phyloP scores from a whole-genome alignment of 805 yeast species.

The Myxozyma mucilagina region DNA sequence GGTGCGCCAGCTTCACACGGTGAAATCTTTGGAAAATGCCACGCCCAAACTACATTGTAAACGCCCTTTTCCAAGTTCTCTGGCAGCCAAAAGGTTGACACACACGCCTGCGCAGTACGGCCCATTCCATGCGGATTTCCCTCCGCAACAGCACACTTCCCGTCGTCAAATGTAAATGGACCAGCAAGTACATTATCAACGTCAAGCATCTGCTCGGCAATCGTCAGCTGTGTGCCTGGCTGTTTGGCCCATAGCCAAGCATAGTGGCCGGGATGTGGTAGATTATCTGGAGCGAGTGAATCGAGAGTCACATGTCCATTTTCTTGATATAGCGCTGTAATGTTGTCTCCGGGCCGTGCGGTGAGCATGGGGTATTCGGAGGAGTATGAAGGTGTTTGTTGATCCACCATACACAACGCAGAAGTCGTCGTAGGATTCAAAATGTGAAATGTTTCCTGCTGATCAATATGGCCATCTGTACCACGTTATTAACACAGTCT shows the following conservation, averaged over 20 bases:
- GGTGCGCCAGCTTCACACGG: conserved; percentile 22
- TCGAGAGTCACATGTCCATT: conserved; percentile 35
- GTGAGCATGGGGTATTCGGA: conserved; percentile 30
- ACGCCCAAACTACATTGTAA: conserved; percentile 32
- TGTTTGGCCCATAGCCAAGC: conserved; percentile 29
- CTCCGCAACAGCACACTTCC: conserved; percentile 27
- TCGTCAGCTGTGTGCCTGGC: conserved; percentile 24
- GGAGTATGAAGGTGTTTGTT: conserved; percentile 26
- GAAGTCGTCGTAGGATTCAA: conserved; percentile 21
- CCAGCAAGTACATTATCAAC: conserved; percentile 26
- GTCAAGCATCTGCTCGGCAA: conserved; percentile 22
- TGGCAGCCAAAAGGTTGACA: conserved; percentile 24
- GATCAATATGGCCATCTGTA: conserved; percentile 31
- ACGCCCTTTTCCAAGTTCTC: conserved; percentile 18
- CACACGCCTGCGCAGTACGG: conserved; percentile 24
- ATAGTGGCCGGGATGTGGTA: conserved; percentile 32
- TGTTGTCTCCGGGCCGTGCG: conserved; percentile 27
- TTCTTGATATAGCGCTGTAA: conserved; percentile 26
- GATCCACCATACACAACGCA: conserved; percentile 23
- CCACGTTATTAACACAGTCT: background rate
- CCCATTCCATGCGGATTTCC: conserved; percentile 18
- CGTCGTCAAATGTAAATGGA: conserved; percentile 32
- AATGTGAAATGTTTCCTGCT: conserved; percentile 30
- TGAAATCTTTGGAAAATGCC: conserved; percentile 34
- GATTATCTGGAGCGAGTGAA: conserved; percentile 28